Percentiles rank a stretch among this genome's conserved stretches.
Evolutionary conservation across 2,329 filamentous ascomycete species (phyloP).

Genomic region (Exophiala viscosa): DNA sequence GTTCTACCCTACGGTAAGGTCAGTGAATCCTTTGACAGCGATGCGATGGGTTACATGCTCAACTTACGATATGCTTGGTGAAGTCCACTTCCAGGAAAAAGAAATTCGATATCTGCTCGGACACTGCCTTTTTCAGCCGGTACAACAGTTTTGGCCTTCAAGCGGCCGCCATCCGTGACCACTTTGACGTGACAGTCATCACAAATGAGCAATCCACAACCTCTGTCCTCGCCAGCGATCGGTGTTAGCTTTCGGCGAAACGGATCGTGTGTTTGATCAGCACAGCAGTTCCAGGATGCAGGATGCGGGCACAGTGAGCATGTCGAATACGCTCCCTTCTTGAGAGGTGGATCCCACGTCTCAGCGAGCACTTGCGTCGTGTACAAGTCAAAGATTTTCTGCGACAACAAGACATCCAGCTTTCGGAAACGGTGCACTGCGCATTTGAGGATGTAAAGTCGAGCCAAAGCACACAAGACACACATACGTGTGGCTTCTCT

Average conservation of each 20-base stretch:
- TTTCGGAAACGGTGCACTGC: slow-evolving; percentile 5
- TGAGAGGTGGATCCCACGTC: not conserved
- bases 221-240: slow-evolving; percentile 4
- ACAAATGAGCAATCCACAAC: slow-evolving; percentile 25
- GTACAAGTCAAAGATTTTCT: slow-evolving; percentile 7
- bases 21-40: not conserved
- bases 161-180: not conserved
- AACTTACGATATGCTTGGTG: slow-evolving; percentile 11
- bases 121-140: not conserved
- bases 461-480: slow-evolving; percentile 20
- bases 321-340: slow-evolving; percentile 5
- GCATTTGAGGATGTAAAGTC: slow-evolving; percentile 26
- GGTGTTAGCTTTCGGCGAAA: slow-evolving; percentile 1
- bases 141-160: slow-evolving; percentile 4
- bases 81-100: slow-evolving; percentile 20
- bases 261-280: slow-evolving; percentile 15
- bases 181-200: slow-evolving; percentile 9
- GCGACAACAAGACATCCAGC: not conserved
- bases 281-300: slow-evolving; percentile 23
- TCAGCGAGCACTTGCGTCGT: slow-evolving; percentile 3
- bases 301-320: slow-evolving; percentile 22
- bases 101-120: slow-evolving; percentile 23
- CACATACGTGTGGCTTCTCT: slow-evolving; percentile 27
- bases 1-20: not conserved
- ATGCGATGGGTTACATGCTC: not conserved